Evolutionary conservation across 2,329 filamentous ascomycete species (phyloP).

Genomic region (Neopestalotiopsis rosae): DNA sequence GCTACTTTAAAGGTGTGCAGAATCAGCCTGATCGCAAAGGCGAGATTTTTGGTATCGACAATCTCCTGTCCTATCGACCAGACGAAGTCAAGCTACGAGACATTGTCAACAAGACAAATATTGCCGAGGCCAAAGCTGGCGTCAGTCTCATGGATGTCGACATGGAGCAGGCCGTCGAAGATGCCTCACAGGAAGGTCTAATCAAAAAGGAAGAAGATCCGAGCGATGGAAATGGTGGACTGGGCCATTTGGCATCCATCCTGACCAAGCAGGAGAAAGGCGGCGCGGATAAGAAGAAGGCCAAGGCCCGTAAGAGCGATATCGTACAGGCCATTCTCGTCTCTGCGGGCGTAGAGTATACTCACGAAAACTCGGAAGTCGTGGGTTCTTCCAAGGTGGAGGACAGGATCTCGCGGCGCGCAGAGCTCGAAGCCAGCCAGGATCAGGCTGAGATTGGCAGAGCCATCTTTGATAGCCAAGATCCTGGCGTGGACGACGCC

Average conservation of each 20-base stretch:
- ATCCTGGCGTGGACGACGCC: conserved; percentile 35
- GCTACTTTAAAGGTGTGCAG: conserved; percentile 96
- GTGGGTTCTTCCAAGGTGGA: conserved; percentile 94
- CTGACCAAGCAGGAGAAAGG: conserved; percentile 55
- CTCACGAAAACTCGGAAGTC: conserved; percentile 95
- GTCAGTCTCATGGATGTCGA: conserved; percentile 82
- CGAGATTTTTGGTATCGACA: conserved; percentile 89
- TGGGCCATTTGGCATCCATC: conserved; percentile 74
- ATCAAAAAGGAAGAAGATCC: conserved; percentile 52
- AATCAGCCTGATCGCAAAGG: conserved; percentile 82
- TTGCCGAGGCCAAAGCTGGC: conserved; percentile 89
- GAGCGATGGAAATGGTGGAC: conserved; percentile 67
- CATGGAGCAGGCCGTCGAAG: conserved; percentile 63
- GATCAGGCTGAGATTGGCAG: conserved; percentile 57
- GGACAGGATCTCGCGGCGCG: conserved; percentile 78
- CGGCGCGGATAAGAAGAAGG: conserved; percentile 36
- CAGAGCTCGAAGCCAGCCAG: conserved; percentile 60
- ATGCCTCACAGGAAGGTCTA: conserved; percentile 50
- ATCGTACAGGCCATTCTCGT: conserved; percentile 88
- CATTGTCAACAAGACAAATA: conserved; percentile 97
- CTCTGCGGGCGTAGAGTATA: conserved; percentile 89
- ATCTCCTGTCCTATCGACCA: conserved; percentile 83
- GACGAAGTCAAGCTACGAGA: conserved; percentile 85
- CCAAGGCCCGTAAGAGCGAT: conserved; percentile 61
- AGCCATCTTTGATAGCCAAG: conserved; percentile 56